phyloP scores from a whole-genome alignment of 495 filamentous ascomycete species.

The Staphylotrichum tortipilum region DNA sequence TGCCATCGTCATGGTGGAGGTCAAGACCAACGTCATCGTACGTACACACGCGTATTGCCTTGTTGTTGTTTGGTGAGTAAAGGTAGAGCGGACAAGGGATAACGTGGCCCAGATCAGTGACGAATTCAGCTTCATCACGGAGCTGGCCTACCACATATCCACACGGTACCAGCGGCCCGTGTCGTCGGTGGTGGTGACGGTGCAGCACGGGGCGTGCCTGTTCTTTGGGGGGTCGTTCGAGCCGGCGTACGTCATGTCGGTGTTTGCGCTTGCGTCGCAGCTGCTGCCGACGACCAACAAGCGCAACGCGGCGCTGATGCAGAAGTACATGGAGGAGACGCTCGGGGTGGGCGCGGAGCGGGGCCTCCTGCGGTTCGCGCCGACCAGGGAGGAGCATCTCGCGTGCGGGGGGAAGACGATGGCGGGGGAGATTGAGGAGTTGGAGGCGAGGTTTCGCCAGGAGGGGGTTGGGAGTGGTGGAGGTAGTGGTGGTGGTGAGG shows the following conservation, averaged over 20 bases:
- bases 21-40: conserved; percentile 80
- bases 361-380: conserved; percentile 63
- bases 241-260: conserved; percentile 73
- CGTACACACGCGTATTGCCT: conserved; percentile 18
- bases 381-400: conserved; percentile 59
- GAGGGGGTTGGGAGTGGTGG: background rate
- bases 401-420: conserved; percentile 63
- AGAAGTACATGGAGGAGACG: conserved; percentile 56
- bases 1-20: conserved; percentile 66
- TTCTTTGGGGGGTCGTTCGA: conserved; percentile 63
- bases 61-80: background rate
- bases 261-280: conserved; percentile 59
- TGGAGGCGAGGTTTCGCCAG: conserved; percentile 31
- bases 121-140: conserved; percentile 60
- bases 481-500: background rate
- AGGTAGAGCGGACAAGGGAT: no score
- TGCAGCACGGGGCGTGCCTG: conserved; percentile 69
- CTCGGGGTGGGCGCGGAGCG: conserved; percentile 54
- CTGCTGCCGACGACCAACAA: conserved; percentile 73
- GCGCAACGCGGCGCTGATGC: conserved; percentile 68
- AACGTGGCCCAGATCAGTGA: conserved; percentile 45
- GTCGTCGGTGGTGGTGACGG: conserved; percentile 58
- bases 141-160: conserved; percentile 60
- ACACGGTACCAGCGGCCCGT: conserved; percentile 64
- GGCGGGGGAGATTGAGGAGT: conserved; percentile 55